Evolutionary conservation across 441 rosid species (phyloP).

Genomic region (Adansonia madagascariensis): DNA sequence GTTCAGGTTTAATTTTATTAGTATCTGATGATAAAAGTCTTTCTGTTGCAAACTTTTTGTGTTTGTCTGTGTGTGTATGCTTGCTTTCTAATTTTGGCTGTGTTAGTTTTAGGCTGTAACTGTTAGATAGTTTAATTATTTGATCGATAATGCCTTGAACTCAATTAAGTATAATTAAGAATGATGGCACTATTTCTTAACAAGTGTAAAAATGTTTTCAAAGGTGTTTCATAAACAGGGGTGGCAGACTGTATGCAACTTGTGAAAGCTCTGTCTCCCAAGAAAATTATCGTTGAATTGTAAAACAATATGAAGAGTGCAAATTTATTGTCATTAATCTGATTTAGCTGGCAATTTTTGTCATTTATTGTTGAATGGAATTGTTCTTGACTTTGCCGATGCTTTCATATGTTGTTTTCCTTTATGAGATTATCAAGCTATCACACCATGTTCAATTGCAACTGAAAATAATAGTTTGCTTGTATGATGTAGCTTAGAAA

Average conservation of each 20-base stretch:
- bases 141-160: neutral
- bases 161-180: neutral
- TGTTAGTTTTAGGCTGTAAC: slow-evolving; percentile 6
- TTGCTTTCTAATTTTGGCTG: neutral
- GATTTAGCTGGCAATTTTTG: neutral
- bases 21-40: neutral
- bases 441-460: neutral
- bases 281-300: neutral
- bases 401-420: neutral
- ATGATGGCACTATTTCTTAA: neutral
- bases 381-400: slow-evolving; percentile 8
- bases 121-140: neutral
- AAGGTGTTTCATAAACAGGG: slow-evolving; percentile 16
- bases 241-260: neutral
- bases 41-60: neutral
- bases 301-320: neutral
- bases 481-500: slow-evolving; percentile 3
- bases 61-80: neutral
- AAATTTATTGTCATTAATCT: neutral
- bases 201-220: neutral
- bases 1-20: slow-evolving; percentile 64
- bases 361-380: neutral
- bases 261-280: slow-evolving; percentile 18
- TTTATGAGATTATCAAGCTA: slow-evolving; percentile 11
- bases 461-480: neutral